These are phyloP conservation scores for Phylloporus sp. DNA, from an alignment of 1,284 basidiomycete genomes.

Conservation along the genomic window DNA sequence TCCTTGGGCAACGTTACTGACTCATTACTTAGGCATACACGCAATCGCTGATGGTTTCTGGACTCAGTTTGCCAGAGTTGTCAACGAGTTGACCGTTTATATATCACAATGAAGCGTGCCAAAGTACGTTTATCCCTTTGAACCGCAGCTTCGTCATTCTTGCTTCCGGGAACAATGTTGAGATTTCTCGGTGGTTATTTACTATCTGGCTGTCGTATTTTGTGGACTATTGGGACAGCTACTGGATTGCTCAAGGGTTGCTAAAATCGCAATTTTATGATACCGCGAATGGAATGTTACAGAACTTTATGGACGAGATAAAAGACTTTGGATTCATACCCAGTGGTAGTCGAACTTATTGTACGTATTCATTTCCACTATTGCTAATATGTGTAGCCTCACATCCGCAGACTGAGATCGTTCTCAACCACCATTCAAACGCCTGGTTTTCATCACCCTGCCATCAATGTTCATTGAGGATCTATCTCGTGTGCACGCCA, in stretches of 20 bases:
- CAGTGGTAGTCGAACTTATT: slow-evolving; percentile 88
- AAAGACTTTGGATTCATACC: slow-evolving; percentile 86
- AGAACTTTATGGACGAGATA: slow-evolving; percentile 94
- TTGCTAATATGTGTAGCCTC: not conserved
- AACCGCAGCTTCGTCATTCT: slow-evolving; percentile 92
- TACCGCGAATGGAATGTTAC: slow-evolving; percentile 76
- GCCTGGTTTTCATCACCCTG: slow-evolving; percentile 93
- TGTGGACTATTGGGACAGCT: slow-evolving; percentile 82
- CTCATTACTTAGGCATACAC: slow-evolving; percentile 74
- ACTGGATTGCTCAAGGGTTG: slow-evolving; percentile 87
- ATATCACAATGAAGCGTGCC: slow-evolving; percentile 57
- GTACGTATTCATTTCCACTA: slow-evolving; percentile 43
- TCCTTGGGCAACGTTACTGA: slow-evolving; percentile 78
- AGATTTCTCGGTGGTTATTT: slow-evolving; percentile 9
- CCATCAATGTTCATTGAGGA: slow-evolving; percentile 79
- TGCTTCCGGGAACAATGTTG: slow-evolving; percentile 70
- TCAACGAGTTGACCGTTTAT: slow-evolving; percentile 66
- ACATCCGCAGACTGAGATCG: slow-evolving; percentile 71
- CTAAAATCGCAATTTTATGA: slow-evolving; percentile 77
- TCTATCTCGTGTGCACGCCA: too few species aligned
- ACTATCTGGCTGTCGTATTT: slow-evolving; percentile 17
- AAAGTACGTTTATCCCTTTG: slow-evolving; percentile 85
- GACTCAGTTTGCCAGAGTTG: slow-evolving; percentile 76
- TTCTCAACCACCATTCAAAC: slow-evolving; percentile 89
- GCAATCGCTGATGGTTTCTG: slow-evolving; percentile 81